Evolutionary conservation across 768 basidiomycete genomes (phyloP), one percentile per base, ranked within the genome.

Genomic region (Coprinopsis sp.): DNA sequence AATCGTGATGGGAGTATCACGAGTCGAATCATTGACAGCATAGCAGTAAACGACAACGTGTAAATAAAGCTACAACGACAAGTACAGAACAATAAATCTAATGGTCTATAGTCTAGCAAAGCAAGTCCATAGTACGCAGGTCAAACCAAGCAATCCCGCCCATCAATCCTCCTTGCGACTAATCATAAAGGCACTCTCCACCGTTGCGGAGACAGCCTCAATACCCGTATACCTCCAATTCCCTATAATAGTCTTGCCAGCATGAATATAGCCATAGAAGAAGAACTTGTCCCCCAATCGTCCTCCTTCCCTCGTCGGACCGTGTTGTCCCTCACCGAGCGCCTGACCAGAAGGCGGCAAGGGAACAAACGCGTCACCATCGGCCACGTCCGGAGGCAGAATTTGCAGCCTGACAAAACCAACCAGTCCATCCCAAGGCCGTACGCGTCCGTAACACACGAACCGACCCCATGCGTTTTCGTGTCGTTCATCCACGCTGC

Each of bases 221-320:
- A 36, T 34, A 33, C 58, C 60, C 33, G 72, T 73, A 55, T 67
- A 66, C 41, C 87, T 72, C 87, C 87, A 88, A 47, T 79, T 82
- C 3, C 87, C 87, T 13, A 85, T 83, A 49, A 89, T 74, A 46
- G 74, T 85, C 49, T 74, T 63, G 6, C 74, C 77, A 0, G 78
- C 84, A 3, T 82, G 72, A 33, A 90, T 51, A 58, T 87, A 89
- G 4, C 87, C 87, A 29, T 80, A 84, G 54, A 89, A 81, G 30
- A 88, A 70, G 54, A 67, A 37, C 23, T 44, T 42, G 25, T 33
- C 40, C 14, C 31, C 18, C 21, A 16, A 14, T 14, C n/a, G 14
- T 6, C 4, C 13, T 30, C 4, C n/a, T n/a, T n/a, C n/a, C n/a
- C n/a, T n/a, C n/a, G n/a, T n/a, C n/a, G n/a, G n/a, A n/a, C n/a